Evolutionary conservation across 192 early-diverging fungal species (phyloP).

Genomic region (Spizellomyces sp.): DNA sequence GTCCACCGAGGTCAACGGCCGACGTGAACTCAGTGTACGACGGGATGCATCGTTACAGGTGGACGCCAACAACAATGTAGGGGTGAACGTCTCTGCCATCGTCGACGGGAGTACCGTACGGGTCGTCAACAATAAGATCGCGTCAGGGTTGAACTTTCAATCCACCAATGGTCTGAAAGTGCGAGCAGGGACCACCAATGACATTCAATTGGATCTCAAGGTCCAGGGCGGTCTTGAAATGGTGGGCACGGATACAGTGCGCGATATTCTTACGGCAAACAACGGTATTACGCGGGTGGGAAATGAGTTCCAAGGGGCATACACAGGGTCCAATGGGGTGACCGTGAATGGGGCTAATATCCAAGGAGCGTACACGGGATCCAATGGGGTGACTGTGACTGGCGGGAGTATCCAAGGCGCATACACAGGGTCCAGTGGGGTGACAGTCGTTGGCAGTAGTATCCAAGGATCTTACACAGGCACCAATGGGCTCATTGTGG

Average conservation of each 20-base stretch:
- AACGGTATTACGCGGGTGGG: neutral
- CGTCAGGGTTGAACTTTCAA: slow-evolving; percentile 13
- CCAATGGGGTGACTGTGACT: too few species aligned
- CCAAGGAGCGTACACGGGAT: neutral
- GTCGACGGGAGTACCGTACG: neutral
- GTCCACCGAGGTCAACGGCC: neutral
- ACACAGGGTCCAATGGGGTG: neutral
- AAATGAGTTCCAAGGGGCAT: neutral
- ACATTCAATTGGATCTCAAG: neutral
- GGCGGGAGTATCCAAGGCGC: neutral
- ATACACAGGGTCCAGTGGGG: neutral
- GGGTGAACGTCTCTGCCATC: neutral
- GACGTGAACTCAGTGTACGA: neutral
- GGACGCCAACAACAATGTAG: neutral
- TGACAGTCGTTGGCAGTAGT: neutral
- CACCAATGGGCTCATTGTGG: too few species aligned
- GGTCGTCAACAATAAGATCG: slow-evolving; percentile 2
- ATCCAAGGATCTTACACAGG: too few species aligned
- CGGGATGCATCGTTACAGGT: neutral
- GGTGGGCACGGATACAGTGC: too few species aligned
- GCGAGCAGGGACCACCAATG: neutral
- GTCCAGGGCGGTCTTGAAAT: neutral
- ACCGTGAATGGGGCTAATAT: neutral
- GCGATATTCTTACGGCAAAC: neutral
- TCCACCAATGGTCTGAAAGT: neutral